Percentiles rank a stretch among this genome's conserved stretches.
These are phyloP conservation scores for Chondrostereum purpureum DNA, from an alignment of 1,284 basidiomycete genomes.

Conservation along the genomic window DNA sequence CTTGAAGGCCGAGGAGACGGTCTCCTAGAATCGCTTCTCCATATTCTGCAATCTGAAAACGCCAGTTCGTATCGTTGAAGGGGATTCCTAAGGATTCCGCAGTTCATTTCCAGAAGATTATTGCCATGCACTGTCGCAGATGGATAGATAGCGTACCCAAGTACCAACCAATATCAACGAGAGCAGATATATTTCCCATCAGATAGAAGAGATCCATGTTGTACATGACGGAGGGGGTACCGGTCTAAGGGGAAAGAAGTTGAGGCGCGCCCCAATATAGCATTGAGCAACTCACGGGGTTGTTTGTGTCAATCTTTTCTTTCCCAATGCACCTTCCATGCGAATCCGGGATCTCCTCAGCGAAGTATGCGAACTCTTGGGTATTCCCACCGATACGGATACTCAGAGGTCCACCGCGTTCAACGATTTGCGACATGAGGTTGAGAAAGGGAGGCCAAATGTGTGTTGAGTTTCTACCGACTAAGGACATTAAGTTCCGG, in stretches of 20 bases:
- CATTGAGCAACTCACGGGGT: constrained; percentile 29
- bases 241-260: constrained; percentile 24
- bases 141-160: constrained; percentile 31
- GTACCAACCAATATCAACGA: constrained; percentile 55
- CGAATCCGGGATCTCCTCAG: constrained; percentile 34
- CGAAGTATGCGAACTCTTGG: constrained; percentile 53
- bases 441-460: constrained; percentile 69
- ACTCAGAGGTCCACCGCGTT: constrained; percentile 49
- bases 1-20: constrained; percentile 37
- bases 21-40: constrained; percentile 35
- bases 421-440: constrained; percentile 59
- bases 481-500: constrained; percentile 20
- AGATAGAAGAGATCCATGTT: constrained; percentile 46
- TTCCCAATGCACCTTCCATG: constrained; percentile 42
- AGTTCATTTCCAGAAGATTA: constrained; percentile 26
- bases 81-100: constrained; percentile 26
- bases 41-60: constrained; percentile 32
- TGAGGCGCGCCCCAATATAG: constrained; percentile 7
- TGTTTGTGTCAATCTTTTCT: constrained; percentile 27
- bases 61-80: constrained; percentile 23
- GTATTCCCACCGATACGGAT: constrained; percentile 75
- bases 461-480: constrained; percentile 43
- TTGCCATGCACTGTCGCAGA: constrained; percentile 12
- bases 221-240: constrained; percentile 47
- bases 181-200: constrained; percentile 47